These are phyloP conservation scores for Tylopilus sp. DNA, from an alignment of 1,284 basidiomycete genomes.

Conservation along the genomic window DNA sequence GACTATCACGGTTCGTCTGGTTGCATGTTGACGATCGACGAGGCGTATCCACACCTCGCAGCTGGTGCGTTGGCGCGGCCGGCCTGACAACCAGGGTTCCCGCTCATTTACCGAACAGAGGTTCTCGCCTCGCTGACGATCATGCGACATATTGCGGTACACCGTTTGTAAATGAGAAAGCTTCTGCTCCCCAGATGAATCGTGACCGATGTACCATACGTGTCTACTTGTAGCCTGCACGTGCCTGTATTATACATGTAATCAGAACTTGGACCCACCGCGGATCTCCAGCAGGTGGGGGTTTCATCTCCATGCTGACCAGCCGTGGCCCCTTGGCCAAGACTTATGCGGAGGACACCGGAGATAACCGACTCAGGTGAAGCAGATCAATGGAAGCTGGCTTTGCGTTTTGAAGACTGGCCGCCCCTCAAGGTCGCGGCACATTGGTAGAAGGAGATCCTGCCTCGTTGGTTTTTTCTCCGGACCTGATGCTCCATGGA, in stretches of 20 bases:
- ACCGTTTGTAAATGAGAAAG: conserved; percentile 29
- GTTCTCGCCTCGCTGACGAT: conserved; percentile 57
- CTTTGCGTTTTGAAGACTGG: neutral
- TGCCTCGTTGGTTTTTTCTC: neutral
- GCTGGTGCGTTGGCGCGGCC: conserved; percentile 38
- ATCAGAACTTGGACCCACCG: conserved; percentile 2
- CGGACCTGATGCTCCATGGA: conserved; percentile 1
- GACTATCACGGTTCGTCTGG: conserved; percentile 52
- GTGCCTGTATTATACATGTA: conserved; percentile 15
- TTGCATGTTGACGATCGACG: conserved; percentile 60
- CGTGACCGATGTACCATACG: conserved; percentile 12
- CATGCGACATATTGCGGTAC: conserved; percentile 60
- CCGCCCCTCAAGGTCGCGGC: neutral
- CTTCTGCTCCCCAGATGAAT: neutral
- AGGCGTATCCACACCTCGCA: conserved; percentile 51
- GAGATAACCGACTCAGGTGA: conserved; percentile 10
- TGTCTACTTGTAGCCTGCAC: conserved; percentile 7
- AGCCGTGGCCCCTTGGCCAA: neutral
- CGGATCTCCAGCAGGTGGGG: conserved; percentile 1
- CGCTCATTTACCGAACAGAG: conserved; percentile 38
- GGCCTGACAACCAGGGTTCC: conserved; percentile 1
- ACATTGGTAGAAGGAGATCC: neutral
- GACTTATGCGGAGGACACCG: neutral
- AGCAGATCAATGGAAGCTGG: conserved; percentile 6
- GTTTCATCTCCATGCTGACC: conserved; percentile 3